These are phyloP conservation scores for Botrytis elliptica DNA, from an alignment of 2,329 filamentous ascomycete species.

Conservation along the genomic window DNA sequence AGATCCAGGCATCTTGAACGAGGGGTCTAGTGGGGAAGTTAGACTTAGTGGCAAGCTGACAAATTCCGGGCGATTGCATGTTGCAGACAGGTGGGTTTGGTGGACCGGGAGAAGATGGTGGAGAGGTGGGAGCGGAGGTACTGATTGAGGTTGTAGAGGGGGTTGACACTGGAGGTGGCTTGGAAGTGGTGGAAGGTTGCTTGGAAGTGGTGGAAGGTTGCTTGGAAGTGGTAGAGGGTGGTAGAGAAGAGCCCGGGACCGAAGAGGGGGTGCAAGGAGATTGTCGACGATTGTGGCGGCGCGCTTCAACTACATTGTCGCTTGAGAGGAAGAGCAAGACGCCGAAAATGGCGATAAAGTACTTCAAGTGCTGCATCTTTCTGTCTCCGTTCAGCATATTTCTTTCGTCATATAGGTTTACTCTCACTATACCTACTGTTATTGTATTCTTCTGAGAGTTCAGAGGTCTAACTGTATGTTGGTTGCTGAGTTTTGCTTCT, in stretches of 20 bases:
- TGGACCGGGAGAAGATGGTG: conserved; percentile 15
- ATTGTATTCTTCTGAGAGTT: background rate
- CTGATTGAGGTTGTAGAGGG: conserved; percentile 1
- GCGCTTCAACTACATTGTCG: conserved; percentile 11
- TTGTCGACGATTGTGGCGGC: conserved; percentile 7
- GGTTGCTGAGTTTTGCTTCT: background rate
- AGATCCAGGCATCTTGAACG: conserved; percentile 21
- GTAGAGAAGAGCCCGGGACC: background rate
- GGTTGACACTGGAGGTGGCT: background rate
- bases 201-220: background rate
- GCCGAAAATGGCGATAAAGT: background rate
- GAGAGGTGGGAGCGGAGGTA: background rate
- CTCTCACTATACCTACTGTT: background rate
- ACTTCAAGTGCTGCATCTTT: conserved; percentile 14
- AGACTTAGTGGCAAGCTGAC: conserved; percentile 17
- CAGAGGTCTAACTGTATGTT: background rate
- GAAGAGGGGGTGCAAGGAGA: conserved; percentile 10
- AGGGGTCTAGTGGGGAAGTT: background rate
- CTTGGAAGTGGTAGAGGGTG: background rate
- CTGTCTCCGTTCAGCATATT: background rate
- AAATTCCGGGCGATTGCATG: conserved; percentile 14
- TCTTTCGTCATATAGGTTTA: background rate
- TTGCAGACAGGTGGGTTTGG: conserved; percentile 12
- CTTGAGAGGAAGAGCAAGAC: conserved; percentile 13
- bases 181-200: conserved; percentile 1